These are phyloP conservation scores for Fomitopsis schrenkii DNA, from an alignment of 1,284 basidiomycete species.

Conservation along the genomic window DNA sequence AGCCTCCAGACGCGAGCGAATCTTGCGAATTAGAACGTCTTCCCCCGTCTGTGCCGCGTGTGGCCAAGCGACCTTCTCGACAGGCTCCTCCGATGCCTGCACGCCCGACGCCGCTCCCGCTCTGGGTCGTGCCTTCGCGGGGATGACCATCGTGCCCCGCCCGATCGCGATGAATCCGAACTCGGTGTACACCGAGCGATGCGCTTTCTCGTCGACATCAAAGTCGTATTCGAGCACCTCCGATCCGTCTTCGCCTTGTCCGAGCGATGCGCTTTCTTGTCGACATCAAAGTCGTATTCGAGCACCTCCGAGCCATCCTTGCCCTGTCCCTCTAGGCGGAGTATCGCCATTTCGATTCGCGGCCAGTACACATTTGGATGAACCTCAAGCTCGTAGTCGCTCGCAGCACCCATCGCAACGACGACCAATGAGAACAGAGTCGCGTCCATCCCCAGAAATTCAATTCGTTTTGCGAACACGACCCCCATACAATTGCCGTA, in stretches of 20 bases:
- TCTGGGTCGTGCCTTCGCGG: not conserved
- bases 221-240: no score
- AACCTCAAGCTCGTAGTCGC: not conserved
- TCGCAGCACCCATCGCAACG: not conserved
- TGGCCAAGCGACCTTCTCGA: not conserved
- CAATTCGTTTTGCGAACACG: not conserved
- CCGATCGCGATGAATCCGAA: not conserved
- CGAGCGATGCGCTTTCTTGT: no score
- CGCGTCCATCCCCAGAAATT: not conserved
- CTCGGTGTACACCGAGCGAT: not conserved
- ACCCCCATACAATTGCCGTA: not conserved
- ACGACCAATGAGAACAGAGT: not conserved
- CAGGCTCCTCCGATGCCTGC: not conserved
- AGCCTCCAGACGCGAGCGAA: not conserved
- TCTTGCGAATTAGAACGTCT: not conserved
- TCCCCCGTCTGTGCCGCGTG: not conserved
- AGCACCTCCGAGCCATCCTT: no score
- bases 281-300: no score
- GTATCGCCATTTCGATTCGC: not conserved
- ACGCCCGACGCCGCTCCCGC: no score
- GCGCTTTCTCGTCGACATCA: no score
- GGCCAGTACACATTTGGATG: not conserved
- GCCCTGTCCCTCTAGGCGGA: not conserved
- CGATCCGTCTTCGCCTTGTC: no score
- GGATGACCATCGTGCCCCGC: constrained; percentile 6